Conservation (phyloP, 2,329 filamentous ascomycete species). For the Acephala macrosclerotiorum region DNA sequence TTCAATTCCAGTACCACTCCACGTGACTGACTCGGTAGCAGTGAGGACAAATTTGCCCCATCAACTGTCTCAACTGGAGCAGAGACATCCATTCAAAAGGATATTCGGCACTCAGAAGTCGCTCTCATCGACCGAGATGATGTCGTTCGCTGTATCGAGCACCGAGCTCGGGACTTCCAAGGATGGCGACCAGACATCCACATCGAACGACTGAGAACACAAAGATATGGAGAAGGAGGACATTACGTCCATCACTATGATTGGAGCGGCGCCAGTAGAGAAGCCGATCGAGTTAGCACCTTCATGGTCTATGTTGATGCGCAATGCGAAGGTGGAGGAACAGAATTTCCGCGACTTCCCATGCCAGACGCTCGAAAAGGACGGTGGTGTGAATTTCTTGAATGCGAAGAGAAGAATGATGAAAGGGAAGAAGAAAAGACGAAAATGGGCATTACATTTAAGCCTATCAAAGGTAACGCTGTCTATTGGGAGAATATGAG, state of each 20-base stretch:
- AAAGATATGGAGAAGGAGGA: conserved; percentile 65
- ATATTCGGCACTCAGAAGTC: conserved; percentile 59
- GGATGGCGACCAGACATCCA: conserved; percentile 65
- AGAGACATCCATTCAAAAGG: conserved; percentile 54
- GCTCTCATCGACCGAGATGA: conserved; percentile 54
- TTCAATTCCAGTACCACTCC: neutral
- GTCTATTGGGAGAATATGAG: conserved; percentile 69
- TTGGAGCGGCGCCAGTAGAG: conserved; percentile 54
- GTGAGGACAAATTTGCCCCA: conserved; percentile 56
- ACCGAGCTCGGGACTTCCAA: conserved; percentile 64
- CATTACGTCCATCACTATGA: conserved; percentile 68
- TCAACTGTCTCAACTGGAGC: conserved; percentile 61
- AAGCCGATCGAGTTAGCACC: conserved; percentile 56
- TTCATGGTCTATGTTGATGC: conserved; percentile 68
- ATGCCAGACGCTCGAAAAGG: conserved; percentile 48
- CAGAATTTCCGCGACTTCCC: conserved; percentile 62
- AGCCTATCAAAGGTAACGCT: conserved; percentile 63
- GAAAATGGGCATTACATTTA: conserved; percentile 60
- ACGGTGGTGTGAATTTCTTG: conserved; percentile 64
- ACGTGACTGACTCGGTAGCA: conserved; percentile 36
- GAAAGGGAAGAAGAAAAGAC: conserved; percentile 31
- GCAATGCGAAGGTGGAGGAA: conserved; percentile 64
- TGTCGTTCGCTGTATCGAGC: conserved; percentile 64
- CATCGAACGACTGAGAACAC: conserved; percentile 67
- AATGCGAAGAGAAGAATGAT: conserved; percentile 50